Conservation (phyloP, 352 stramenopile genomes). For the Globisporangium nagaii region DNA sequence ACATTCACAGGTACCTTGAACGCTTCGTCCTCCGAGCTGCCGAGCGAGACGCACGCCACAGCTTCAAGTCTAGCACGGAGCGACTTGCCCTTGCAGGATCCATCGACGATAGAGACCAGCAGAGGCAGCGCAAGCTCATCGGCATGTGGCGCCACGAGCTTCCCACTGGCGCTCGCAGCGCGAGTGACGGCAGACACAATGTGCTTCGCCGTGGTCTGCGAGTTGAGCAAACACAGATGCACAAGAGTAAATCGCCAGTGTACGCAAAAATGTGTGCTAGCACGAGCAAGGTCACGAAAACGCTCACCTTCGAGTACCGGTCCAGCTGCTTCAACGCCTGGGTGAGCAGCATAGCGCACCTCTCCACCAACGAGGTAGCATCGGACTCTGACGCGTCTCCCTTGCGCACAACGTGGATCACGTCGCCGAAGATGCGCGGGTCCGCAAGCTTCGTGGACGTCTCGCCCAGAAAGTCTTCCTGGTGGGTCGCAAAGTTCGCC, state of each 20-base stretch:
- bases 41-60: constrained; percentile 40
- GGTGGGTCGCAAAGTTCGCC: constrained; percentile 18
- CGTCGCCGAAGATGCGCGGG: constrained; percentile 62
- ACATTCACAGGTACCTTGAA: constrained; percentile 49
- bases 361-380: constrained; percentile 17
- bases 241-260: not conserved
- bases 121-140: constrained; percentile 44
- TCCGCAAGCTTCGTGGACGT: constrained; percentile 66
- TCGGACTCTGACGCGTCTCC: constrained; percentile 15
- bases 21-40: constrained; percentile 22
- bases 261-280: no score
- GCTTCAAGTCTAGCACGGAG: constrained; percentile 41
- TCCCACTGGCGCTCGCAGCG: constrained; percentile 31
- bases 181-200: constrained; percentile 54
- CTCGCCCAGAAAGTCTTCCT: constrained; percentile 46
- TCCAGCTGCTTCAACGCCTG: constrained; percentile 54
- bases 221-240: not conserved
- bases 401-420: constrained; percentile 29
- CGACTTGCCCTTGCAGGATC: constrained; percentile 43
- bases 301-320: constrained; percentile 66
- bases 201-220: constrained; percentile 30
- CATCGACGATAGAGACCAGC: constrained; percentile 37
- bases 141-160: constrained; percentile 31
- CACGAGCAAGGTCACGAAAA: not conserved
- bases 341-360: constrained; percentile 29